Evolutionary conservation across 352 stramenopile genomes (phyloP).

Genomic region (Pythium aristosporum): DNA sequence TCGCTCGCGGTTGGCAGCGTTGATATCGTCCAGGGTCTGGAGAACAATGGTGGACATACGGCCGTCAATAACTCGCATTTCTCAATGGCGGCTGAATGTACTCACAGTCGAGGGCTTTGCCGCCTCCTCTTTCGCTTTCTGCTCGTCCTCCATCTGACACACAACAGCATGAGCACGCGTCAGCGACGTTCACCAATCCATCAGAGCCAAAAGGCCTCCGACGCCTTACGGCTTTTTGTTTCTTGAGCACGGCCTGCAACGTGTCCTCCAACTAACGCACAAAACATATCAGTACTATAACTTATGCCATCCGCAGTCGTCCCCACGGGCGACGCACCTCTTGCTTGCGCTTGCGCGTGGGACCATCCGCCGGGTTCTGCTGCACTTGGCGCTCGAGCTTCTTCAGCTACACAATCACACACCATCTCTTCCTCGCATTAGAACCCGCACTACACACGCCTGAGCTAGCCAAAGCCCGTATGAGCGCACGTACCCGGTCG

Average conservation of each 20-base stretch:
- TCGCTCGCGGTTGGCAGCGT: constrained; percentile 51
- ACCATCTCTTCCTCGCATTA: background rate
- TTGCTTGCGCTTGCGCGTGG: constrained; percentile 71
- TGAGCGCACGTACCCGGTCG: constrained; percentile 30
- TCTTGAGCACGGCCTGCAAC: constrained; percentile 64
- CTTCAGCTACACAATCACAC: constrained; percentile 37
- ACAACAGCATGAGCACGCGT: background rate
- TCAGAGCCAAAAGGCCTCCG: background rate
- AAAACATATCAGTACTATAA: background rate
- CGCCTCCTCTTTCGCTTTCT: constrained; percentile 36
- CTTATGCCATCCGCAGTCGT: background rate
- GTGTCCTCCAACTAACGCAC: constrained; percentile 61
- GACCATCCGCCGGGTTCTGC: constrained; percentile 61
- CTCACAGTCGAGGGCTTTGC: constrained; percentile 34
- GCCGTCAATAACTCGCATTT: background rate
- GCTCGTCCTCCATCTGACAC: constrained; percentile 42
- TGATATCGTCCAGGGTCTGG: constrained; percentile 57
- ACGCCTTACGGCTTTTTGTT: constrained; percentile 49
- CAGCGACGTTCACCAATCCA: background rate
- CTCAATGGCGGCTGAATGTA: background rate
- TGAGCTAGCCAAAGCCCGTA: no score
- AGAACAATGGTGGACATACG: background rate
- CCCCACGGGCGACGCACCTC: constrained; percentile 28
- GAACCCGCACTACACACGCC: background rate
- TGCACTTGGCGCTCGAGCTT: constrained; percentile 60